Percentiles rank a stretch among this genome's conserved stretches.
phyloP scores from a whole-genome alignment of 2,329 filamentous ascomycete species.

The Cryphonectria parasitica region DNA sequence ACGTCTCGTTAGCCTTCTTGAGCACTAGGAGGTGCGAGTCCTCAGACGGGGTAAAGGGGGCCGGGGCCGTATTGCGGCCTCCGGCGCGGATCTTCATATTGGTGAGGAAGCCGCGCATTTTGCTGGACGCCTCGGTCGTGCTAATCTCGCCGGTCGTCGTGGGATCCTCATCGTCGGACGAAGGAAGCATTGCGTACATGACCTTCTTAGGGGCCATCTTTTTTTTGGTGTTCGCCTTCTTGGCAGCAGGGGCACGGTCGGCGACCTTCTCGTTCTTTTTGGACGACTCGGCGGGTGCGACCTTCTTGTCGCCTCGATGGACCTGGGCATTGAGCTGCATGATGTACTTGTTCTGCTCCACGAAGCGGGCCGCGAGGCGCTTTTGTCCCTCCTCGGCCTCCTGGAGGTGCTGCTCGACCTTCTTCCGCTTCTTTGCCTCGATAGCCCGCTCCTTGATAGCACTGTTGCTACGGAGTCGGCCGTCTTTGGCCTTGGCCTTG shows the following conservation, averaged over 20 bases:
- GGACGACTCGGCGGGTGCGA: neutral
- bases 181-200: neutral
- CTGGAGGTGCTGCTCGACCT: slow-evolving; percentile 17
- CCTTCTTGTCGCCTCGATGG: neutral
- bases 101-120: slow-evolving; percentile 20
- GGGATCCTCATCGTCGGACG: neutral
- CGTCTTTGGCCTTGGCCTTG: slow-evolving; percentile 4
- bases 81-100: slow-evolving; percentile 24
- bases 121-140: slow-evolving; percentile 14
- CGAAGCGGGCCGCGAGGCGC: slow-evolving; percentile 16
- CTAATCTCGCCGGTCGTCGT: neutral
- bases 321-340: slow-evolving; percentile 7
- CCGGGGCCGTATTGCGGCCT: neutral
- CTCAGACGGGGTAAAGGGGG: slow-evolving; percentile 31
- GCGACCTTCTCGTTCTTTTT: neutral
- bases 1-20: slow-evolving; percentile 18
- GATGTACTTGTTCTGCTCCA: slow-evolving; percentile 21
- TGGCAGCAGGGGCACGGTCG: neutral
- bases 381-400: slow-evolving; percentile 17
- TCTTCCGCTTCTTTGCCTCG: neutral
- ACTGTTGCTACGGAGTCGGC: slow-evolving; percentile 16
- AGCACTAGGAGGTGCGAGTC: slow-evolving; percentile 30
- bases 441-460: slow-evolving; percentile 2
- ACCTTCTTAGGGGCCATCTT: neutral
- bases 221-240: neutral